Conservation (phyloP, 495 filamentous ascomycete genomes). For the Chaetomidium leptoderma region DNA sequence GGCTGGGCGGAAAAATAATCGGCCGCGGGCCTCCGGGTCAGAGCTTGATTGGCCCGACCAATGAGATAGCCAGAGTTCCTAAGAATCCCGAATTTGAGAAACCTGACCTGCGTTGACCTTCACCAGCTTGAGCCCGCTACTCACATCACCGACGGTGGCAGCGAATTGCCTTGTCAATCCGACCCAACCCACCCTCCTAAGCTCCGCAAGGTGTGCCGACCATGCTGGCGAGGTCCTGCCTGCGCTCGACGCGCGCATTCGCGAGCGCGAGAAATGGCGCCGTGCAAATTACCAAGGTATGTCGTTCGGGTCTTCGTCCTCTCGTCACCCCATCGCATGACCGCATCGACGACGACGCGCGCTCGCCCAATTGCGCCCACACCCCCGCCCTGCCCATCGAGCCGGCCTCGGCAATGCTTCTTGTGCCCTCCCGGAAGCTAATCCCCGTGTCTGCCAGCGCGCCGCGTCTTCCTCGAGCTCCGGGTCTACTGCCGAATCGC, state of each 20-base stretch:
- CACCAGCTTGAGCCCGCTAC: slow-evolving; percentile 28
- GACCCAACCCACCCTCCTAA: slow-evolving; percentile 34
- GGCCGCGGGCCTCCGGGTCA: slow-evolving; percentile 15
- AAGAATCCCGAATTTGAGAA: slow-evolving; percentile 41
- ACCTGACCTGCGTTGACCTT: slow-evolving; percentile 33
- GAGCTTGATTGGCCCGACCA: slow-evolving; percentile 26
- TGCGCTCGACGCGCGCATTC: slow-evolving; percentile 75
- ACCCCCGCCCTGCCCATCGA: slow-evolving; percentile 4
- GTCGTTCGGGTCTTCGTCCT: not conserved
- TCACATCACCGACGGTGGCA: slow-evolving; percentile 35
- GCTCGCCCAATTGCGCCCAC: slow-evolving; percentile 18
- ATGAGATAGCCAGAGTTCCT: slow-evolving; percentile 34
- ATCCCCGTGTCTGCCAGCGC: slow-evolving; percentile 47
- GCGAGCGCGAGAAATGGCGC: slow-evolving; percentile 63
- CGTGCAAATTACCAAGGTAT: slow-evolving; percentile 57
- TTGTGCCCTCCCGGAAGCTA: slow-evolving; percentile 19
- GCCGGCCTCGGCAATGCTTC: slow-evolving; percentile 1
- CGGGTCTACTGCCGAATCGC: slow-evolving; percentile 54
- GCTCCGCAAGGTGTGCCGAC: slow-evolving; percentile 49
- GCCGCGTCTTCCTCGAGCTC: slow-evolving; percentile 56
- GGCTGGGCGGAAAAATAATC: slow-evolving; percentile 26
- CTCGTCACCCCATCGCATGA: slow-evolving; percentile 15
- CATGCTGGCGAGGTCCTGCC: slow-evolving; percentile 83
- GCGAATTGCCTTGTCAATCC: slow-evolving; percentile 39
- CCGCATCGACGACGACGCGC: slow-evolving; percentile 16